These are phyloP conservation scores for Tetracladium setigerum DNA, from an alignment of 495 filamentous ascomycete genomes.

Conservation along the genomic window DNA sequence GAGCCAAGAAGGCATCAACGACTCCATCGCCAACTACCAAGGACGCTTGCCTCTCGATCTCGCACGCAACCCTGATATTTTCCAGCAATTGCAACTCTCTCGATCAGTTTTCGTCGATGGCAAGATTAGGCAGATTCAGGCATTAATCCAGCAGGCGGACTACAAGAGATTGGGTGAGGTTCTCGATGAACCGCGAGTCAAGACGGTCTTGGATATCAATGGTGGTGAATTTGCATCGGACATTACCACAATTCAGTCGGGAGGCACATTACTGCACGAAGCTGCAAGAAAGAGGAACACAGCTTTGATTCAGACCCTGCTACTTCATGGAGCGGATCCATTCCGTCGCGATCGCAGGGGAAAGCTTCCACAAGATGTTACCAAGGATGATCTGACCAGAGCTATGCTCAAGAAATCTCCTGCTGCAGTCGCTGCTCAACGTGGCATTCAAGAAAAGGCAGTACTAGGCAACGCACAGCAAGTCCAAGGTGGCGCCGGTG, in stretches of 20 bases:
- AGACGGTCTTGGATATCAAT: constrained; percentile 83
- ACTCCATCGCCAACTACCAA: constrained; percentile 82
- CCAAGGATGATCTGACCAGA: constrained; percentile 84
- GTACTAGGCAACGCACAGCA: constrained; percentile 68
- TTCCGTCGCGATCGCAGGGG: constrained; percentile 90
- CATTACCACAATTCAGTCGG: constrained; percentile 59
- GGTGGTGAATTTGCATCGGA: constrained; percentile 82
- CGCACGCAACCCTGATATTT: constrained; percentile 85
- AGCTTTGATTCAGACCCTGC: constrained; percentile 75
- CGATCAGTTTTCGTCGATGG: constrained; percentile 83
- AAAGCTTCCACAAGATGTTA: constrained; percentile 92
- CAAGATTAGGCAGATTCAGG: constrained; percentile 75
- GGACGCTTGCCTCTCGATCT: constrained; percentile 84
- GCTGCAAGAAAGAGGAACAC: constrained; percentile 81
- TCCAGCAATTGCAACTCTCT: constrained; percentile 88
- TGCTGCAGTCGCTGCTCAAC: constrained; percentile 86
- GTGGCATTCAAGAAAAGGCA: constrained; percentile 93
- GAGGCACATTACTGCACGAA: constrained; percentile 89
- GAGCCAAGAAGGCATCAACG: constrained; percentile 73
- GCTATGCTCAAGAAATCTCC: constrained; percentile 89
- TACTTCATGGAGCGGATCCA: constrained; percentile 95
- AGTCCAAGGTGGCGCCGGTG: constrained; percentile 43
- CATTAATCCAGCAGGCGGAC: constrained; percentile 59
- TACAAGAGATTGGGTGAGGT: constrained; percentile 73
- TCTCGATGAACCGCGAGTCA: constrained; percentile 75